Percentiles rank a stretch among this genome's conserved stretches.
These are phyloP conservation scores for Apiotrichum mycotoxinovorans DNA, from an alignment of 1,284 basidiomycete species.

Conservation along the genomic window DNA sequence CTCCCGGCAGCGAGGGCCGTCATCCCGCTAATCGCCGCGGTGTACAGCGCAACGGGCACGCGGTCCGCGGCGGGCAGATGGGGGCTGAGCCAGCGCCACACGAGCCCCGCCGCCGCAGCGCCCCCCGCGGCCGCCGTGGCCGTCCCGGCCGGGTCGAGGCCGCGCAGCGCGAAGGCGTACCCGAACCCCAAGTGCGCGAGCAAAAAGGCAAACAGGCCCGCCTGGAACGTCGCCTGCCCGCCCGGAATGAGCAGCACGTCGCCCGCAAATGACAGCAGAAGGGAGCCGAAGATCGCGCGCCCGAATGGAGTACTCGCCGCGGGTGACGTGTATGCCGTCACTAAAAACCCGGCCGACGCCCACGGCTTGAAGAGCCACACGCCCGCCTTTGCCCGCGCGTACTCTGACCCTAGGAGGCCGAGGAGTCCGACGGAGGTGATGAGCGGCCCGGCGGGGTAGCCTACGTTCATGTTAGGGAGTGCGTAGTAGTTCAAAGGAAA, in stretches of 20 bases:
- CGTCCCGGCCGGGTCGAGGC: not conserved
- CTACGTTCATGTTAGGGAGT: not conserved
- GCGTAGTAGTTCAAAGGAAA: not conserved
- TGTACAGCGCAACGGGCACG: slow-evolving; percentile 16
- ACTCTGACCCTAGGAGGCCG: slow-evolving; percentile 11
- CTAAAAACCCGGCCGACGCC: slow-evolving; percentile 15
- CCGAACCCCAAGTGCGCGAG: slow-evolving; percentile 19
- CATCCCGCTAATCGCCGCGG: slow-evolving; percentile 11
- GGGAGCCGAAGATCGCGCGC: slow-evolving; percentile 7
- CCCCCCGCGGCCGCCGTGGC: not conserved
- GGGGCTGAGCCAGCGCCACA: slow-evolving; percentile 17
- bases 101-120: not conserved
- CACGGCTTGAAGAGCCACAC: slow-evolving; percentile 19
- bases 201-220: slow-evolving; percentile 19
- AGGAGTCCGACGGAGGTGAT: slow-evolving; percentile 13
- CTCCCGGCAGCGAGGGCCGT: slow-evolving; percentile 7
- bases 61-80: slow-evolving; percentile 6
- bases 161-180: slow-evolving; percentile 8
- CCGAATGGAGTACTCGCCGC: not conserved
- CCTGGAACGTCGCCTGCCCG: slow-evolving; percentile 7
- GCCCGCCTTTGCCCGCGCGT: not conserved
- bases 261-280: slow-evolving; percentile 10
- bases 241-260: slow-evolving; percentile 17
- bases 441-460: slow-evolving; percentile 5
- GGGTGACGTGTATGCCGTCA: slow-evolving; percentile 7